These are phyloP conservation scores for Hypoxylon sp. DNA, from an alignment of 2,329 filamentous ascomycete species.

Conservation along the genomic window DNA sequence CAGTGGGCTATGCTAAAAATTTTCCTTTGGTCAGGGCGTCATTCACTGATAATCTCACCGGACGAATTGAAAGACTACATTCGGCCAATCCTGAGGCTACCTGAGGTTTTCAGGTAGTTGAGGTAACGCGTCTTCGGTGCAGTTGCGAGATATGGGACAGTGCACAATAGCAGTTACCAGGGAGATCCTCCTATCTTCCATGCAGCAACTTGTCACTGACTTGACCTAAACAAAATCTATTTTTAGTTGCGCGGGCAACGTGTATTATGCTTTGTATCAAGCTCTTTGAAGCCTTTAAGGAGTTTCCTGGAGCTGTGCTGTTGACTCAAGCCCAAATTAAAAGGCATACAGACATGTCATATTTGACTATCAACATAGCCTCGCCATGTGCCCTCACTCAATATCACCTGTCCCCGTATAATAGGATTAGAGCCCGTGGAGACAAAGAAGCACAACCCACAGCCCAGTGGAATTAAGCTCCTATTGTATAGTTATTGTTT, in stretches of 20 bases:
- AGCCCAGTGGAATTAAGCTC: neutral
- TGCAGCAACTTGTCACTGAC: neutral
- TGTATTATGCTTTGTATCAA: neutral
- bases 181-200: neutral
- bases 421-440: neutral
- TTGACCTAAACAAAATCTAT: neutral
- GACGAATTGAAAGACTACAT: neutral
- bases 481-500: neutral
- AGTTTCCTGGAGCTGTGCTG: neutral
- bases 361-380: slow-evolving; percentile 18
- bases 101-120: slow-evolving; percentile 1
- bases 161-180: neutral
- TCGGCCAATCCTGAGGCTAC: neutral
- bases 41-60: neutral
- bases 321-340: neutral
- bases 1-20: neutral
- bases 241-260: neutral
- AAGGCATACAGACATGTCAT: slow-evolving; percentile 16
- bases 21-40: neutral
- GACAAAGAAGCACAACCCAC: neutral
- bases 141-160: neutral
- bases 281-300: neutral
- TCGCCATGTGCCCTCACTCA: slow-evolving; percentile 1
- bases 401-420: neutral
- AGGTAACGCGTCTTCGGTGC: neutral